These are phyloP conservation scores for Botrytis tulipae DNA, from an alignment of 2,329 filamentous ascomycete genomes.

Conservation along the genomic window DNA sequence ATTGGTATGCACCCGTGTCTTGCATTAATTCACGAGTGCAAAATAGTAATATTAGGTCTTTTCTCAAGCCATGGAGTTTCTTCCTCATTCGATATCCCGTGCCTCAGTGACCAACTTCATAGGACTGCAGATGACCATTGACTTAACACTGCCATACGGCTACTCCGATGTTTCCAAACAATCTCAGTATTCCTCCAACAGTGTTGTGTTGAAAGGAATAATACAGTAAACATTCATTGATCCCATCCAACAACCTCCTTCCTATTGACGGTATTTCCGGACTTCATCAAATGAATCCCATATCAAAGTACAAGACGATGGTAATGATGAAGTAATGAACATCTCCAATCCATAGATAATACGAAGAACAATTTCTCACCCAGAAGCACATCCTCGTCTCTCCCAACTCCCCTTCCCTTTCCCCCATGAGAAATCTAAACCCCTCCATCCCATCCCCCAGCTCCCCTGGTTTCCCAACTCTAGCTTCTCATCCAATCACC, in stretches of 20 bases:
- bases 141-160: not conserved
- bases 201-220: not conserved
- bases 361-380: not conserved
- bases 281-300: not conserved
- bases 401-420: not conserved
- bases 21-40: not conserved
- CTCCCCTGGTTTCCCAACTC: not conserved
- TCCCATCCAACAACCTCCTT: not conserved
- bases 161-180: not conserved
- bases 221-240: not conserved
- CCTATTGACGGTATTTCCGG: not conserved
- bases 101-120: not conserved
- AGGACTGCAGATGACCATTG: conserved; percentile 1
- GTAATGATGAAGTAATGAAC: not conserved
- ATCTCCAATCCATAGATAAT: not conserved
- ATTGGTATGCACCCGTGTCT: not conserved
- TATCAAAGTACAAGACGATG: not conserved
- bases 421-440: not conserved
- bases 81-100: not conserved
- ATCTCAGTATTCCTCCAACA: not conserved
- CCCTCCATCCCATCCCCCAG: not conserved
- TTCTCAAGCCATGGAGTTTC: not conserved
- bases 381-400: not conserved
- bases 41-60: not conserved
- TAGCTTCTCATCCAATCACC: not conserved